phyloP scores from a whole-genome alignment of 108 stramenopile species.

The Nitzschia putrida region DNA sequence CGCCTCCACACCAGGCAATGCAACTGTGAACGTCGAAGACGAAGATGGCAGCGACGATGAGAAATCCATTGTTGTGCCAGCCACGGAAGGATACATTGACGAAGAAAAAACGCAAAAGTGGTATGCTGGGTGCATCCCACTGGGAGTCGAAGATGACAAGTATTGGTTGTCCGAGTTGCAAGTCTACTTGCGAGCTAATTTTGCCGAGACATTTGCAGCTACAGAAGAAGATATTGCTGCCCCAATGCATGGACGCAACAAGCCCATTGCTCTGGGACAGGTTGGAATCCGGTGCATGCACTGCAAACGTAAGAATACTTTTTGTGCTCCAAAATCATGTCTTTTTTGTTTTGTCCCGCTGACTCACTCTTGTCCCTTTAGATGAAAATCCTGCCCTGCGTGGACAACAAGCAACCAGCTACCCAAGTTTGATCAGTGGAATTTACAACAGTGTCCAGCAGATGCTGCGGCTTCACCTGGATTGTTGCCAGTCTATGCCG shows the following conservation, averaged over 20 bases:
- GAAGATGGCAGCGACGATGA: conserved; percentile 8
- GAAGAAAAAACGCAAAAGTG: conserved; percentile 30
- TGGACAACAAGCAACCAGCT: conserved; percentile 71
- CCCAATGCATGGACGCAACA: conserved; percentile 85
- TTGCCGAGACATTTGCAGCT: conserved; percentile 84
- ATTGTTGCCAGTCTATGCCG: conserved; percentile 69
- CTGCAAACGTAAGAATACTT: conserved; percentile 61
- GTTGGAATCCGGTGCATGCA: conserved; percentile 86
- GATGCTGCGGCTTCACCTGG: conserved; percentile 83
- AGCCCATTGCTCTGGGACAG: conserved; percentile 84
- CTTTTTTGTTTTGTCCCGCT: too few relatives aligned
- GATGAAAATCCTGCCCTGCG: conserved; percentile 61
- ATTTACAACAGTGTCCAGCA: conserved; percentile 89
- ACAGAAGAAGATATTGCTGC: conserved; percentile 70
- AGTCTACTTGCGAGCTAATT: conserved; percentile 73
- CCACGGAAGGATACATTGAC: neutral
- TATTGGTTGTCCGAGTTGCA: conserved; percentile 87
- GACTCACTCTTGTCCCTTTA: conserved; percentile 1
- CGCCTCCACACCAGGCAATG: conserved; percentile 5
- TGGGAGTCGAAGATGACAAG: conserved; percentile 80
- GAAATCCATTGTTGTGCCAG: neutral
- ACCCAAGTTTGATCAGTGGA: conserved; percentile 78
- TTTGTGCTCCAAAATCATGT: neutral
- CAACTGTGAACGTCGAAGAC: neutral
- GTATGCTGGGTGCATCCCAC: conserved; percentile 58